These are phyloP conservation scores for Fragaria ananassa DNA, from an alignment of 306 rosid genomes.

Conservation along the genomic window DNA sequence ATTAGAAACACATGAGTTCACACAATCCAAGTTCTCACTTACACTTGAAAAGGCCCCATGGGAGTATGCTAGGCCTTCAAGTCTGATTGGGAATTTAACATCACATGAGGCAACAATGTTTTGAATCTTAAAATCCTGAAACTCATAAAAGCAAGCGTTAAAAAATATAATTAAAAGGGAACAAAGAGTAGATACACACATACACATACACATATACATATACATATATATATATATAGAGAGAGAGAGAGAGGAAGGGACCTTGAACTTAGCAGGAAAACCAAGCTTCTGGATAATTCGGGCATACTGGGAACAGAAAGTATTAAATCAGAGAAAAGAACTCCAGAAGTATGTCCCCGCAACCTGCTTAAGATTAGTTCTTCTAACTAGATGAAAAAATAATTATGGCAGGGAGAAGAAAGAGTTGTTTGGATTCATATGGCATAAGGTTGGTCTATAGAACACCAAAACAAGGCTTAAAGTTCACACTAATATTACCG, in stretches of 20 bases:
- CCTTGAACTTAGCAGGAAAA: conserved; percentile 64
- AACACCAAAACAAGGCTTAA: conserved; percentile 2
- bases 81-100: conserved; percentile 67
- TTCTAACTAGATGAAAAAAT: background rate
- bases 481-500: background rate
- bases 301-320: conserved; percentile 44
- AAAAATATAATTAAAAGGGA: background rate
- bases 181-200: background rate
- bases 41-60: conserved; percentile 70
- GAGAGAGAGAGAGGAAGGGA: conserved; percentile 13
- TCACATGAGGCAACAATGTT: conserved; percentile 70
- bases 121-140: conserved; percentile 57
- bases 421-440: background rate
- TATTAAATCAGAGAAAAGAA: conserved; percentile 10
- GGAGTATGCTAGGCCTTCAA: conserved; percentile 69
- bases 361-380: conserved; percentile 2
- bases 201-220: no score
- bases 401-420: background rate
- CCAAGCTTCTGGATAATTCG: conserved; percentile 69
- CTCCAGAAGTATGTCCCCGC: background rate
- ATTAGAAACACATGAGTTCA: background rate
- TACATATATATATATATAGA: no score
- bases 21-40: conserved; percentile 21
- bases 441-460: background rate
- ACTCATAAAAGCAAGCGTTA: background rate